A percentile compares a stretch with the other conserved stretches of the same genome.
These are phyloP conservation scores for Phytophthora uliginosa DNA, from an alignment of 352 stramenopile species.

Conservation along the genomic window DNA sequence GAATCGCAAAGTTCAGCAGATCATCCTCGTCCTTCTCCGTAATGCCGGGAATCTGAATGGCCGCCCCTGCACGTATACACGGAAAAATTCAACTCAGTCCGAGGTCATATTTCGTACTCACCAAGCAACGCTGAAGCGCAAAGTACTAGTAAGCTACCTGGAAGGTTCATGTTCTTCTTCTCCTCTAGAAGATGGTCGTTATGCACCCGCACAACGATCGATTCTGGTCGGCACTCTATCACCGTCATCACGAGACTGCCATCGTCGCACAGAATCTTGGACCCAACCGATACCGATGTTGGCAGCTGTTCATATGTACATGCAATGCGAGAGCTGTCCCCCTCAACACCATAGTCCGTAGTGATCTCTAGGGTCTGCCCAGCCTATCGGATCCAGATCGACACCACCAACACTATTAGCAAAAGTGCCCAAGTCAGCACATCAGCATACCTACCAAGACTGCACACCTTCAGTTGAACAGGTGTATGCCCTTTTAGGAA, in stretches of 20 bases:
- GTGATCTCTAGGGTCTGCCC: constrained; percentile 90
- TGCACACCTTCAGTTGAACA: constrained; percentile 68
- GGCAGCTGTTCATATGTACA: constrained; percentile 97
- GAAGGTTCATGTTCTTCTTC: constrained; percentile 98
- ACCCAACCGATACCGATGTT: constrained; percentile 92
- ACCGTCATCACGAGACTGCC: constrained; percentile 96
- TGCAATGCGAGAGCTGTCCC: constrained; percentile 84
- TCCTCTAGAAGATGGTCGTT: constrained; percentile 95
- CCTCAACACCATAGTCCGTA: constrained; percentile 91
- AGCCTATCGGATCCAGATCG: constrained; percentile 32
- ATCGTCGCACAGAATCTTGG: constrained; percentile 97
- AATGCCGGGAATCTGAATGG: constrained; percentile 93
- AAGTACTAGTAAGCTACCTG: constrained; percentile 54
- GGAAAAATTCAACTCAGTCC: constrained; percentile 5
- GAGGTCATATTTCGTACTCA: background rate
- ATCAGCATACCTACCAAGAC: constrained; percentile 13
- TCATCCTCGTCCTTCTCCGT: constrained; percentile 96
- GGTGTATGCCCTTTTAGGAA: constrained; percentile 77
- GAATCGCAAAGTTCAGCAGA: constrained; percentile 97
- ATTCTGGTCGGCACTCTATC: constrained; percentile 76
- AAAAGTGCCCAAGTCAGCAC: constrained; percentile 5
- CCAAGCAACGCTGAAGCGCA: constrained; percentile 4
- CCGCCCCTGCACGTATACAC: constrained; percentile 49
- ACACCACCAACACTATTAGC: constrained; percentile 7
- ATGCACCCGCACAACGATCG: constrained; percentile 80